Percentiles rank a stretch among this genome's conserved stretches.
Conservation (phyloP, 1,139 yeast genomes). For the Trichomonascaceae sp. region DNA sequence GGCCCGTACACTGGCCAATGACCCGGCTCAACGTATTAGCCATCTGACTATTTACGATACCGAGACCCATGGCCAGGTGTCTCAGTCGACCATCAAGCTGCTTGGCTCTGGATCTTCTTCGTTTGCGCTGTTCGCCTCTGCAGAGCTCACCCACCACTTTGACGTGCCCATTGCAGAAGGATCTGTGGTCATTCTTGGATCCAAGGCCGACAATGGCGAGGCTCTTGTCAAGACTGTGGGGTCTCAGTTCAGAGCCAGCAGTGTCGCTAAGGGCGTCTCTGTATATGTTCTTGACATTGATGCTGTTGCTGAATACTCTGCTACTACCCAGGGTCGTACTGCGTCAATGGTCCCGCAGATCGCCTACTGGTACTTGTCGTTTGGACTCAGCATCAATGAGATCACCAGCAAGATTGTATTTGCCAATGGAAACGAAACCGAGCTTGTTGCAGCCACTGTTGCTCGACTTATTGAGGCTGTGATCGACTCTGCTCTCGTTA, state of each 20-base stretch:
- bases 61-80: slow-evolving; percentile 56
- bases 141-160: slow-evolving; percentile 38
- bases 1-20: slow-evolving; percentile 61
- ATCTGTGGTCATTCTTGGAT: slow-evolving; percentile 37
- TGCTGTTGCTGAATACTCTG: slow-evolving; percentile 26
- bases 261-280: slow-evolving; percentile 40
- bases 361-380: slow-evolving; percentile 64
- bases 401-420: slow-evolving; percentile 69
- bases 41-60: slow-evolving; percentile 63
- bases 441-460: slow-evolving; percentile 70
- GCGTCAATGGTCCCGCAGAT: slow-evolving; percentile 63
- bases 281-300: slow-evolving; percentile 27
- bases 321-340: slow-evolving; percentile 60
- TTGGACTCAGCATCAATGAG: slow-evolving; percentile 47
- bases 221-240: slow-evolving; percentile 41
- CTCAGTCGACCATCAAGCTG: slow-evolving; percentile 59
- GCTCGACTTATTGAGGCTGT: slow-evolving; percentile 40
- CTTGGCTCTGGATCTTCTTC: slow-evolving; percentile 19
- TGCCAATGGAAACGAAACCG: slow-evolving; percentile 73
- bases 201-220: too few species aligned
- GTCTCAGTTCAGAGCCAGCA: slow-evolving; percentile 37
- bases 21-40: slow-evolving; percentile 39
- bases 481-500: slow-evolving; percentile 21
- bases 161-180: slow-evolving; percentile 53
- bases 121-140: slow-evolving; percentile 49